Base-by-base conservation (phyloP, 1,284 basidiomycete species). In the Leucoagaricus sp. region DNA sequence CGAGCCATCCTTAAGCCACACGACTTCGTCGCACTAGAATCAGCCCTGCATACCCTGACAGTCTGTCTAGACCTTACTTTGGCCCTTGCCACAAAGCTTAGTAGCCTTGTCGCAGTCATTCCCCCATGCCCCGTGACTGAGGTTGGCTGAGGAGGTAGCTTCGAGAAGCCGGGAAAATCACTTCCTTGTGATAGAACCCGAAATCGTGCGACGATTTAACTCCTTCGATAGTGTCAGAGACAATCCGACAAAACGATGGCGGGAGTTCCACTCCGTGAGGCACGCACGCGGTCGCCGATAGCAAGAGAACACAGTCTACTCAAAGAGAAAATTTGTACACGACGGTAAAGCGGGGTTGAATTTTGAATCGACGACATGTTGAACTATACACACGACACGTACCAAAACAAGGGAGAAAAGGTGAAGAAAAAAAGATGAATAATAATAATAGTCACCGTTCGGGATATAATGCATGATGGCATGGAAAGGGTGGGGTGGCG, bases 371-470 rank as follows among this genome's bases (percentile, higher is more conserved):
- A 26, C 5, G 23, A 33, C 44, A 50, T 38, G 45, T 23, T 25
- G 33, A 46, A 45, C 44, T 47, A 40, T 38, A 50, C 48, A 44
- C 40, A 56, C 36, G n/a, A 38, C 54, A 44, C 41, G 28, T 28
- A 34, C 26, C 49, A 46, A 40, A 34, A 51, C 41, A 46, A 47
- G 23, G 26, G 3, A 17, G 23, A 31, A 40, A 29, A 48, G 28
- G 36, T 19, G 17, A 40, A 55, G 25, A 13, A 31, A 51, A 49
- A 49, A 48, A 26, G 46, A 48, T 9, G 29, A 57, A 57, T 57
- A 57, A 57, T 57, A 49, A 57, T 57, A 57, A 57, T 50, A 47
- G 34, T 57, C 49, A 57, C 49, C 49, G 49, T 57, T 51, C 48
- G 23, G 55, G 49, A 51, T 51, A 57, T 57, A 57, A 57, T 57